Percentiles rank a stretch among this genome's conserved stretches.
Conservation (phyloP, 1,139 yeast genomes). For the Spencermartinsiella ligniputridi region DNA sequence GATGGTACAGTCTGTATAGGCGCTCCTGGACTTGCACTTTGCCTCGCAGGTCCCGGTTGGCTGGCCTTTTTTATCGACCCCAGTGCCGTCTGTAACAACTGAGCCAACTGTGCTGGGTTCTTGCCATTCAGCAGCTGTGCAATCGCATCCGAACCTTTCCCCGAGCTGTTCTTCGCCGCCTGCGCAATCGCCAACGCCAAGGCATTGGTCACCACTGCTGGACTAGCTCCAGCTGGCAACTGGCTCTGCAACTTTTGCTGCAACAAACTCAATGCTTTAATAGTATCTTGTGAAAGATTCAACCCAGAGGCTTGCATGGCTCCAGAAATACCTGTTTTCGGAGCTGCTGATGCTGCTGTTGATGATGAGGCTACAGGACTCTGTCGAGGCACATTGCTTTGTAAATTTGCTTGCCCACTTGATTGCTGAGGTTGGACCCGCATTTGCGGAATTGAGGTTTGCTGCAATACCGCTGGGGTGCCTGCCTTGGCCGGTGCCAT, state of each 20-base stretch:
- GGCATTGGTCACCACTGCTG: constrained; percentile 79
- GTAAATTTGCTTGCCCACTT: constrained; percentile 1
- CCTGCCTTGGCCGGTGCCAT: constrained; percentile 12
- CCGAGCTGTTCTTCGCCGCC: constrained; percentile 81
- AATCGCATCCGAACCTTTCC: constrained; percentile 60
- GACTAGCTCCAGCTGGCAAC: constrained; percentile 29
- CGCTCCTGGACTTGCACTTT: constrained; percentile 2
- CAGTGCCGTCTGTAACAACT: constrained; percentile 76
- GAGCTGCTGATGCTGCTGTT: not conserved
- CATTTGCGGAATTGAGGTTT: constrained; percentile 24
- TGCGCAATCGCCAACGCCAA: constrained; percentile 90
- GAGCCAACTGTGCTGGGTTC: constrained; percentile 82
- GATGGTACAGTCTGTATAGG: constrained; percentile 4
- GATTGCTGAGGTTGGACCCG: constrained; percentile 24
- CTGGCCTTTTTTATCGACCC: constrained; percentile 40
- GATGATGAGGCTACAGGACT: too few species aligned
- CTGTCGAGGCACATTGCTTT: not conserved
- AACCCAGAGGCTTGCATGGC: constrained; percentile 23
- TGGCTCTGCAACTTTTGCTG: constrained; percentile 36
- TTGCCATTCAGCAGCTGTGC: constrained; percentile 70
- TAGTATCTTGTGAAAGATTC: constrained; percentile 32
- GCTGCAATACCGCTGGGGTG: constrained; percentile 14
- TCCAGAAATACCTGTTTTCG: not conserved
- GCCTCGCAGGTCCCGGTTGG: constrained; percentile 3
- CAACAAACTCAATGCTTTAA: constrained; percentile 31